Evolutionary conservation across 495 filamentous ascomycete genomes (phyloP).

Genomic region (Tuber brumale): DNA sequence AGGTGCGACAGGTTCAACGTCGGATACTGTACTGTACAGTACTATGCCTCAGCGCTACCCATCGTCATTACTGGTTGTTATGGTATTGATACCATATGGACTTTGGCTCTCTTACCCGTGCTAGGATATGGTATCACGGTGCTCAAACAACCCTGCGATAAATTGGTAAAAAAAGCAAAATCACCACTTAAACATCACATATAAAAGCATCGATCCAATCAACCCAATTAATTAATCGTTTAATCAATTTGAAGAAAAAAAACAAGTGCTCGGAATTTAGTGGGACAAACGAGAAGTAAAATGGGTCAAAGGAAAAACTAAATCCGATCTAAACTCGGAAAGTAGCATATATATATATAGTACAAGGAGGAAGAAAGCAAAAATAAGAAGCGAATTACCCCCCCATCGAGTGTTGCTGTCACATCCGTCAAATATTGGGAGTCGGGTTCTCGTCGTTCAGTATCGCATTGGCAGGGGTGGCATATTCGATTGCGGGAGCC

Average conservation of each 20-base stretch:
- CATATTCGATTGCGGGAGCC: not conserved
- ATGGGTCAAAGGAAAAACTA: not conserved
- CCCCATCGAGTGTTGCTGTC: not conserved
- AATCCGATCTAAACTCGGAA: not conserved
- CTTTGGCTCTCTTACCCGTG: not conserved
- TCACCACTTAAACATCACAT: not conserved
- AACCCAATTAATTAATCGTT: not conserved
- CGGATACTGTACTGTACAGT: too few relatives aligned
- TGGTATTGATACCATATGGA: not conserved
- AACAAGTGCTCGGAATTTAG: not conserved
- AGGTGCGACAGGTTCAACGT: too few relatives aligned
- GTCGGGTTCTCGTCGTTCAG: not conserved
- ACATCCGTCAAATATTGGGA: not conserved
- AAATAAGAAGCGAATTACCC: too few relatives aligned
- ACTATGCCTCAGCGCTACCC: too few relatives aligned
- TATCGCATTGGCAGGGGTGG: not conserved
- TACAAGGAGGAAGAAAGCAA: not conserved
- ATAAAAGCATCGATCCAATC: not conserved
- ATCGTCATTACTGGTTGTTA: not conserved
- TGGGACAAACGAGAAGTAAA: not conserved
- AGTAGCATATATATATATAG: not conserved
- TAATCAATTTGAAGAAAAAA: not conserved
- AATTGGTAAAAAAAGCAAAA: not conserved
- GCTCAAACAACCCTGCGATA: not conserved
- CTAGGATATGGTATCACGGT: not conserved